These are phyloP conservation scores for Talaromyces sp. DNA, from an alignment of 2,329 filamentous ascomycete species.

Conservation along the genomic window DNA sequence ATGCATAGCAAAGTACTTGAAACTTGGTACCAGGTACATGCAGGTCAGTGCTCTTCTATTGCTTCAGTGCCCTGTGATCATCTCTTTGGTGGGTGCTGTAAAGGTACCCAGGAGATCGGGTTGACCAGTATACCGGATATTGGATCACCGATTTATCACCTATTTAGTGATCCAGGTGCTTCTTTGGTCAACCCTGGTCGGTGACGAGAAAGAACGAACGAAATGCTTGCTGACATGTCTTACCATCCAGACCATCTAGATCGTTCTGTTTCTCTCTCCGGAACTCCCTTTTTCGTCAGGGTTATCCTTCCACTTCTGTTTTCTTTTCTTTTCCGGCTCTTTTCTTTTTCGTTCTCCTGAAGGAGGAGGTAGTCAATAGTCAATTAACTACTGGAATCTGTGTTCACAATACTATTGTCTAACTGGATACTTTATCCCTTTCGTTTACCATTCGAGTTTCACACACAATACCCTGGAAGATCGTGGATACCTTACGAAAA, in stretches of 20 bases:
- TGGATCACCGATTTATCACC: background rate
- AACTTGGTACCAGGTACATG: background rate
- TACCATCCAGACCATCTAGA: background rate
- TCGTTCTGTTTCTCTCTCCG: background rate
- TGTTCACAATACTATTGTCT: background rate
- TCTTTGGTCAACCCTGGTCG: background rate
- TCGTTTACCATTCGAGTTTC: constrained; percentile 4
- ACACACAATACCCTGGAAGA: background rate
- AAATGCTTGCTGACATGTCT: background rate
- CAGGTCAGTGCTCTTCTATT: constrained; percentile 3
- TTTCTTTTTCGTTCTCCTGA: constrained; percentile 5
- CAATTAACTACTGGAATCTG: background rate
- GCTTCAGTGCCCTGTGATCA: background rate
- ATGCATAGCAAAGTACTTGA: background rate
- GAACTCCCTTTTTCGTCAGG: constrained; percentile 1
- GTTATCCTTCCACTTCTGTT: background rate
- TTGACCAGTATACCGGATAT: constrained; percentile 1
- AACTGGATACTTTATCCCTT: background rate
- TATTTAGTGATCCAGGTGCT: background rate
- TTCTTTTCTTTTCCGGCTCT: background rate
- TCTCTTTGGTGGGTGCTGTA: background rate
- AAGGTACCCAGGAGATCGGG: background rate
- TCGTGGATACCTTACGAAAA: background rate
- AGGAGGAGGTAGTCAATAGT: background rate
- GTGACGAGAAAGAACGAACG: background rate